These are phyloP conservation scores for Chrysanthemum lavandulifolium DNA, from an alignment of 129 eudicot genomes.

Conservation along the genomic window DNA sequence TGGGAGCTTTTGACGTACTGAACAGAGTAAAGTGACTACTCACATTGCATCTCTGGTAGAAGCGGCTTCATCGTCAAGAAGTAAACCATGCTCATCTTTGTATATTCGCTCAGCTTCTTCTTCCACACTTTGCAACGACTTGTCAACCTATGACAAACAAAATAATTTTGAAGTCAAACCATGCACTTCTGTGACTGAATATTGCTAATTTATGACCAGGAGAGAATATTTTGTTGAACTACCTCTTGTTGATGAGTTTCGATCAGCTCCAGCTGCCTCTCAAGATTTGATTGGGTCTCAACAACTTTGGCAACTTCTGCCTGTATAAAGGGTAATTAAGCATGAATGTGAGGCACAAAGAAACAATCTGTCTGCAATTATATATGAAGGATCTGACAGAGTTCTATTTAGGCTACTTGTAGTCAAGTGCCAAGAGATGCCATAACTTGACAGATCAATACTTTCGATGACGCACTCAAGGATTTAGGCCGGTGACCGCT, in stretches of 20 bases:
- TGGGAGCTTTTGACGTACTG: background rate
- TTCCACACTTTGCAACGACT: constrained; percentile 90
- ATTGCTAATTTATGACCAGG: background rate
- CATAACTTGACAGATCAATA: too few species aligned
- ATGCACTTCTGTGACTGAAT: background rate
- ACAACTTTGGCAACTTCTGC: constrained; percentile 94
- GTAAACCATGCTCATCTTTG: constrained; percentile 80
- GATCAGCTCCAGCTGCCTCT: constrained; percentile 89
- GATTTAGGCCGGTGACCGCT: background rate
- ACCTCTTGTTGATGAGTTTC: constrained; percentile 99
- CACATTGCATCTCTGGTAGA: constrained; percentile 97
- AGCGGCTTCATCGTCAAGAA: constrained; percentile 95
- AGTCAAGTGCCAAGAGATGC: too few species aligned
- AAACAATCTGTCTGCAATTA: background rate
- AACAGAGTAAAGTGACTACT: constrained; percentile 28
- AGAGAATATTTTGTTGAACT: constrained; percentile 3
- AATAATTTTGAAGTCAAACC: background rate
- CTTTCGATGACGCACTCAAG: too few species aligned
- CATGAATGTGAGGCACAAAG: constrained; percentile 16
- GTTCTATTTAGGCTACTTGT: too few species aligned
- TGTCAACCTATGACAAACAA: constrained; percentile 61
- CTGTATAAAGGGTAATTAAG: constrained; percentile 35
- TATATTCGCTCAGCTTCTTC: constrained; percentile 94
- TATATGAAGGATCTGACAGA: too few species aligned
- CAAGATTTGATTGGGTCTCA: constrained; percentile 84